Conservation (phyloP, 225 moss, liverwort and hornwort genomes). For the Antitrichia curtipendula region DNA sequence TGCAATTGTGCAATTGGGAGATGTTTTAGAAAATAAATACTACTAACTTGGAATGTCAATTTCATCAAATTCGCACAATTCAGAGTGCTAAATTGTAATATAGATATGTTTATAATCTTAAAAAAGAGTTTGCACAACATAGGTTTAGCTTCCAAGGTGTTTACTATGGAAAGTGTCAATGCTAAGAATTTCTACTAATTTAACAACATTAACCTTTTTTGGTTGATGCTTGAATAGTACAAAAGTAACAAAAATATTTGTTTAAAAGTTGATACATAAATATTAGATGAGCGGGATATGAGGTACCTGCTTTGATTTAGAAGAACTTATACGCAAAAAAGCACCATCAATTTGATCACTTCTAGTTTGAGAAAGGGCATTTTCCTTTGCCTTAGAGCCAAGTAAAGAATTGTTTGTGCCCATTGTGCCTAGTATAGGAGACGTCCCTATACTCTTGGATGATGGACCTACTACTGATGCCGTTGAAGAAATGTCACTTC, state of each 20-base stretch:
- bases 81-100: too few species aligned
- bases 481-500: slow-evolving; percentile 9
- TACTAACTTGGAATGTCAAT: too few species aligned
- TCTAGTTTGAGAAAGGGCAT: not conserved
- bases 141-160: not conserved
- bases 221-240: not conserved
- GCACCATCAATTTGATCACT: not conserved
- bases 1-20: not conserved
- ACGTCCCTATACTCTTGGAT: not conserved
- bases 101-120: not conserved
- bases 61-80: too few species aligned
- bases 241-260: too few species aligned
- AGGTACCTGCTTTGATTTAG: slow-evolving; percentile 6
- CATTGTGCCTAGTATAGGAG: not conserved
- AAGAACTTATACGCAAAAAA: not conserved
- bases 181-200: not conserved
- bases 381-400: not conserved
- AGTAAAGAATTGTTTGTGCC: not conserved
- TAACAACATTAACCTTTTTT: not conserved
- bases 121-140: too few species aligned
- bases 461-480: slow-evolving; percentile 13
- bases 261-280: too few species aligned
- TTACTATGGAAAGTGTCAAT: not conserved
- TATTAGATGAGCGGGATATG: not conserved
- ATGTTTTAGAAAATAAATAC: not conserved